Evolutionary conservation across 495 filamentous ascomycete species (phyloP).

Genomic region (Aspergillus diversus): DNA sequence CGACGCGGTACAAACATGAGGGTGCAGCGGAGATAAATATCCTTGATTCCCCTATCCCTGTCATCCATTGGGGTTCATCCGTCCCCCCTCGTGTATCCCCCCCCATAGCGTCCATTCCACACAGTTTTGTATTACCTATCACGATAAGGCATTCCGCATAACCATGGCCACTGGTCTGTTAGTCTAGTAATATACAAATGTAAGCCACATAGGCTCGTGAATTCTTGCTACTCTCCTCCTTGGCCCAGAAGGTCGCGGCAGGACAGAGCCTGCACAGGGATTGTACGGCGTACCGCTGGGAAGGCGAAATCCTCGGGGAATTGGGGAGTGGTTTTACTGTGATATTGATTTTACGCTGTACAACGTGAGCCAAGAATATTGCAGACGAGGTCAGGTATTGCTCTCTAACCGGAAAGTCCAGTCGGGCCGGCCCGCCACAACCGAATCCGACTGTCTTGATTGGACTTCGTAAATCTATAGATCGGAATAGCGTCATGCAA

Average conservation of each 20-base stretch:
- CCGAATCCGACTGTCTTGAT: neutral
- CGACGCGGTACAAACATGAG: too few species aligned
- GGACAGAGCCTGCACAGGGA: neutral
- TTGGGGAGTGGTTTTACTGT: too few species aligned
- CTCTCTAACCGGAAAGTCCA: neutral
- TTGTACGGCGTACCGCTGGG: too few species aligned
- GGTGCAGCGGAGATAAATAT: too few species aligned
- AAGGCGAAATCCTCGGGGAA: too few species aligned
- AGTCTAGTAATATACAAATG: neutral
- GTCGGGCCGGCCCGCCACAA: neutral
- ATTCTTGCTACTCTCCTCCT: neutral
- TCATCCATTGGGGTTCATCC: too few species aligned
- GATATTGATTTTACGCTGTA: neutral
- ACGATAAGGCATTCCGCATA: too few species aligned
- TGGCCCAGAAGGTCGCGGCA: neutral
- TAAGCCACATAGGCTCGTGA: neutral
- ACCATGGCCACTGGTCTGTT: neutral
- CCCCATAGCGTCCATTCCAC: neutral
- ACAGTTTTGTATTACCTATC: neutral
- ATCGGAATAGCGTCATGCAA: neutral
- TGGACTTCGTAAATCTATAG: neutral
- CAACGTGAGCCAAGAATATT: neutral
- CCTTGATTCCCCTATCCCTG: too few species aligned
- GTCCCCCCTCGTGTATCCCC: neutral
- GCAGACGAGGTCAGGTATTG: too few species aligned